These are phyloP conservation scores for Tilletiopsis washingtonensis DNA, from an alignment of 1,284 basidiomycete genomes.

Conservation along the genomic window DNA sequence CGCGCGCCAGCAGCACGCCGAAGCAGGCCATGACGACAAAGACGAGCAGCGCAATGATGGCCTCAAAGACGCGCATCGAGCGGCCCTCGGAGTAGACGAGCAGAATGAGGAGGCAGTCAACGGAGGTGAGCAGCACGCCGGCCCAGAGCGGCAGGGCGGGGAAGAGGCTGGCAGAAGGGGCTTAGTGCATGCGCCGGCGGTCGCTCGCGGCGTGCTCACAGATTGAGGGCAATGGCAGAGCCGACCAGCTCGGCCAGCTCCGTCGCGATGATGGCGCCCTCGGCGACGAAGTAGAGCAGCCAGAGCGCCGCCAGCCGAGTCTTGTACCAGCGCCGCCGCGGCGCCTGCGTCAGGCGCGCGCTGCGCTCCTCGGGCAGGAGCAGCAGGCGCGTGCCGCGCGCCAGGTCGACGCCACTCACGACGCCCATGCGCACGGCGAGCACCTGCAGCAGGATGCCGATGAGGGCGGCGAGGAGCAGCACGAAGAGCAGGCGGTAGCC, in stretches of 20 bases:
- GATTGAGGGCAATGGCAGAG: conserved; percentile 65
- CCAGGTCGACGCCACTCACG: conserved; percentile 49
- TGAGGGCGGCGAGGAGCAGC: conserved; percentile 72
- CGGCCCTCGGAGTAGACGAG: conserved; percentile 48
- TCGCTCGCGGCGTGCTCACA: conserved; percentile 48
- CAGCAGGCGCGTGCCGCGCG: conserved; percentile 27
- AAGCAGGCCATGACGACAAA: conserved; percentile 58
- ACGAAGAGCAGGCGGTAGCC: conserved; percentile 82
- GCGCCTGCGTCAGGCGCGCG: neutral
- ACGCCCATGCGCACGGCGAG: conserved; percentile 53
- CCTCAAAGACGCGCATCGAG: conserved; percentile 56
- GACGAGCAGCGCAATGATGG: conserved; percentile 58
- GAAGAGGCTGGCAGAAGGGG: conserved; percentile 54
- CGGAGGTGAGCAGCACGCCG: conserved; percentile 65
- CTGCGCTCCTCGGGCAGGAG: conserved; percentile 15
- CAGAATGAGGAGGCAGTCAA: conserved; percentile 70
- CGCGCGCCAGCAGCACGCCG: conserved; percentile 66
- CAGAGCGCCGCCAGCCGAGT: conserved; percentile 38
- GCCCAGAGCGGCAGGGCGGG: conserved; percentile 56
- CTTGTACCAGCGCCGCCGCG: conserved; percentile 12
- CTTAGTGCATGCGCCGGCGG: neutral
- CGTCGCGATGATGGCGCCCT: conserved; percentile 64
- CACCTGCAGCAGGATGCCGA: conserved; percentile 71
- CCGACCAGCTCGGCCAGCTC: conserved; percentile 64
- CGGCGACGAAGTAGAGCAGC: conserved; percentile 55